Conservation (phyloP, 2,329 filamentous ascomycete genomes). For the Diaporthe batatas region DNA sequence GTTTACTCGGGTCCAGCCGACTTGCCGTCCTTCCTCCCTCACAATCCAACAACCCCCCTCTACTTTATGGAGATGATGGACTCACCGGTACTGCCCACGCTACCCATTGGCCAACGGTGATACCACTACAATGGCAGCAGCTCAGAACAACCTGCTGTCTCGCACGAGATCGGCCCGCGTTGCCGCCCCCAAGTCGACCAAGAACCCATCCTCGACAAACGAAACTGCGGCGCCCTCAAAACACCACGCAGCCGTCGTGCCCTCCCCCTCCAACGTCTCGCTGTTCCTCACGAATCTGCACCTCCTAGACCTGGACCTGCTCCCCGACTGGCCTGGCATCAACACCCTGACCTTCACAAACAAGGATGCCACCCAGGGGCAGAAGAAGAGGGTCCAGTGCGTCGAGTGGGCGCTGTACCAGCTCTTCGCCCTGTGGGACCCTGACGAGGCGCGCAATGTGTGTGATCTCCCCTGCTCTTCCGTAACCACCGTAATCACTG, state of each 20-base stretch:
- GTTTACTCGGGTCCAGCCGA: constrained; percentile 13
- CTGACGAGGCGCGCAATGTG: constrained; percentile 80
- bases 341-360: constrained; percentile 76
- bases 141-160: constrained; percentile 30
- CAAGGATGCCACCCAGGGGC: constrained; percentile 75
- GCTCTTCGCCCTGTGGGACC: constrained; percentile 87
- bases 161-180: constrained; percentile 39
- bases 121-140: constrained; percentile 25
- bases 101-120: background rate
- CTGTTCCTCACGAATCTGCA: constrained; percentile 88
- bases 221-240: background rate
- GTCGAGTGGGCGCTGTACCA: constrained; percentile 94
- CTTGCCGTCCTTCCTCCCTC: background rate
- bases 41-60: no score
- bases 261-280: constrained; percentile 64
- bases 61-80: background rate
- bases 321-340: constrained; percentile 85
- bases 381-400: constrained; percentile 84
- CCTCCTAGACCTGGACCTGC: constrained; percentile 82
- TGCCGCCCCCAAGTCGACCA: constrained; percentile 29
- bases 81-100: no score
- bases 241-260: background rate
- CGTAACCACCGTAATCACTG: background rate
- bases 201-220: constrained; percentile 6
- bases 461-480: constrained; percentile 42